phyloP scores from a whole-genome alignment of 805 yeast species.

The Hanseniaspora thailandica region DNA sequence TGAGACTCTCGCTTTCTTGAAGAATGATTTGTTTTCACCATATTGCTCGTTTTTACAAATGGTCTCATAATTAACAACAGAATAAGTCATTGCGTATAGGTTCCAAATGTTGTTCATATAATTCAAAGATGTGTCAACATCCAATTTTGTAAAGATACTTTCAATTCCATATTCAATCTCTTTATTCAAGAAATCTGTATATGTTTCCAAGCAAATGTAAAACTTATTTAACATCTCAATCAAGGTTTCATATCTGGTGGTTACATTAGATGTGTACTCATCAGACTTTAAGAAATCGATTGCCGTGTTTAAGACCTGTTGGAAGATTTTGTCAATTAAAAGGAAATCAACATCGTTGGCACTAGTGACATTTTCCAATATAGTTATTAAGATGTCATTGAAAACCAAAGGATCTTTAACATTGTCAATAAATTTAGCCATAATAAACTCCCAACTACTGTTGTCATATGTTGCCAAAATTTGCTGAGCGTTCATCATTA shows the following conservation, averaged over 20 bases:
- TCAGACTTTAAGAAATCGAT: conserved; percentile 29
- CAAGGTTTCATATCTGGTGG: conserved; percentile 34
- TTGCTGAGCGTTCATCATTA: conserved; percentile 52
- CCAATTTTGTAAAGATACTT: conserved; percentile 10
- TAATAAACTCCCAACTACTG: conserved; percentile 24
- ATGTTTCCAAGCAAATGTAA: conserved; percentile 28
- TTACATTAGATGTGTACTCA: conserved; percentile 30
- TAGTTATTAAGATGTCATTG: conserved; percentile 62
- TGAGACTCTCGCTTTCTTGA: conserved; percentile 34
- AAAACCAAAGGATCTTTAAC: conserved; percentile 32
- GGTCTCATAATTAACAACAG: conserved; percentile 45
- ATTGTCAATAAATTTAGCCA: conserved; percentile 3
- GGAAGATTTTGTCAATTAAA: conserved; percentile 40
- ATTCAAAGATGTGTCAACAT: background rate
- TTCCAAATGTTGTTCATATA: conserved; percentile 22
- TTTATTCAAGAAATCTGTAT: background rate
- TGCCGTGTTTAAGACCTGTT: conserved; percentile 38
- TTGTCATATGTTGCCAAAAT: conserved; percentile 17
- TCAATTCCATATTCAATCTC: background rate
- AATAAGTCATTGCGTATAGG: conserved; percentile 35
- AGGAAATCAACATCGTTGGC: conserved; percentile 19
- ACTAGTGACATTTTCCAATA: conserved; percentile 45
- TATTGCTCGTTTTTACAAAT: conserved; percentile 31
- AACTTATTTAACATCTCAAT: conserved; percentile 9
- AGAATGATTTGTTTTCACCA: conserved; percentile 30